Evolutionary conservation across 805 yeast species (phyloP).

Genomic region (Sugiyamaella valdiviana): DNA sequence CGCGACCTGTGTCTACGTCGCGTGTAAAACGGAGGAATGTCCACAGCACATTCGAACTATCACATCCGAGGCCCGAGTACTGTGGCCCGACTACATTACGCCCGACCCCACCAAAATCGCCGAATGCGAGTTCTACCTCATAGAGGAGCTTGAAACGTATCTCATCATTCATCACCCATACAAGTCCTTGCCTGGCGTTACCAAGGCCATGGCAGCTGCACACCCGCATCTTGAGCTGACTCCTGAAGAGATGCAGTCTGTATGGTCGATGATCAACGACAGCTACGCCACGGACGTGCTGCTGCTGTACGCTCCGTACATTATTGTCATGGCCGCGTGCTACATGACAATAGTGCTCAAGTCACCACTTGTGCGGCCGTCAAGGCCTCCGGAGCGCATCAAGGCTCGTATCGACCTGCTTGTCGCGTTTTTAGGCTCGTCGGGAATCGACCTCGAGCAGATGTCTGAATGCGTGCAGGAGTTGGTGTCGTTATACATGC

Average conservation of each 20-base stretch:
- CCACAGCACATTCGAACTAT: conserved; percentile 89
- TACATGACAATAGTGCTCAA: conserved; percentile 64
- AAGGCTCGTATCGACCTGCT: conserved; percentile 47
- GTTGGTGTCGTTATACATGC: conserved; percentile 68
- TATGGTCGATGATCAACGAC: conserved; percentile 89
- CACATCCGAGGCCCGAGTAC: conserved; percentile 72
- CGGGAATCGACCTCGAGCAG: conserved; percentile 70
- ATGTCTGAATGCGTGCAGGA: conserved; percentile 82
- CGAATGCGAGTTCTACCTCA: conserved; percentile 88
- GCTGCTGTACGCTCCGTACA: conserved; percentile 80
- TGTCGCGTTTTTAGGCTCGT: conserved; percentile 61
- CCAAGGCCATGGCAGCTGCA: conserved; percentile 48
- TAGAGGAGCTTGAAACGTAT: conserved; percentile 64
- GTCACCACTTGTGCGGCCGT: conserved; percentile 30
- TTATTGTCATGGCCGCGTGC: conserved; percentile 75
- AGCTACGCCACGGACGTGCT: conserved; percentile 84
- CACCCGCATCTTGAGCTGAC: conserved; percentile 37
- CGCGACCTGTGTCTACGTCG: conserved; percentile 79
- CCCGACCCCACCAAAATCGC: conserved; percentile 87
- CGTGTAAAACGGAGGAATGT: conserved; percentile 91
- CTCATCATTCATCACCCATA: conserved; percentile 39
- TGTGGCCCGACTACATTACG: conserved; percentile 95
- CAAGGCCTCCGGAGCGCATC: conserved; percentile 32
- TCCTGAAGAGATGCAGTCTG: conserved; percentile 61
- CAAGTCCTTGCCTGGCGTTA: conserved; percentile 30